Conservation (phyloP, 768 basidiomycete species). For the Pleurotus citrinopileatus region DNA sequence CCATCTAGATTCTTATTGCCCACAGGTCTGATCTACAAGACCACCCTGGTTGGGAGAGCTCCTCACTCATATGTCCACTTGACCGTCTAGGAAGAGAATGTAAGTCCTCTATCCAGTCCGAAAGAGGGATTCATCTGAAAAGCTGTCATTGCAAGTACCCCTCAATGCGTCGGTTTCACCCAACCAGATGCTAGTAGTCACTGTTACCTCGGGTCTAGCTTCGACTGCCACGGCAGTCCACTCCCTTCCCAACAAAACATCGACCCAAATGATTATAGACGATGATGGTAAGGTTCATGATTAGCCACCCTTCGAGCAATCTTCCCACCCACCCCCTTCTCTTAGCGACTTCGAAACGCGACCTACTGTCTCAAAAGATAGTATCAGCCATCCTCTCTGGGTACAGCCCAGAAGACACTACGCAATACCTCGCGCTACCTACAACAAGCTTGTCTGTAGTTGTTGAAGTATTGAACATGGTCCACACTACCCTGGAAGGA, state of each 20-base stretch:
- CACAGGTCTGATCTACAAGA: constrained; percentile 52
- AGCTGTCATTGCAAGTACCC: constrained; percentile 45
- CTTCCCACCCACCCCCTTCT: no score
- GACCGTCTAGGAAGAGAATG: constrained; percentile 47
- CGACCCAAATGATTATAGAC: constrained; percentile 12
- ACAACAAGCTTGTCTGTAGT: constrained; percentile 39
- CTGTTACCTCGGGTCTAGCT: constrained; percentile 43
- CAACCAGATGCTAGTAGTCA: constrained; percentile 55
- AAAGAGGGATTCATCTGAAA: neutral
- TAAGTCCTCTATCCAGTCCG: constrained; percentile 27
- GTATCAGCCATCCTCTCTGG: constrained; percentile 47
- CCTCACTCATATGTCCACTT: constrained; percentile 40
- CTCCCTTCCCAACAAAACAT: constrained; percentile 34
- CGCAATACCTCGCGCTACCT: constrained; percentile 48
- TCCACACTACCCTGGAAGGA: constrained; percentile 44
- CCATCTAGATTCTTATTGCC: constrained; percentile 7
- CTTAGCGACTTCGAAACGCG: neutral
- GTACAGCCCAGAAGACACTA: constrained; percentile 56
- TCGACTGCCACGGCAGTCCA: constrained; percentile 39
- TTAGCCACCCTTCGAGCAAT: neutral
- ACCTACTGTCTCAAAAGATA: constrained; percentile 24
- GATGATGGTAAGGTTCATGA: neutral
- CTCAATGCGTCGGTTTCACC: constrained; percentile 54
- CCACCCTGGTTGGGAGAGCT: constrained; percentile 47
- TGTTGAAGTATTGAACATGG: constrained; percentile 43